Evolutionary conservation across 1,284 basidiomycete genomes (phyloP).

Genomic region (Sanghuangporus weigelae): DNA sequence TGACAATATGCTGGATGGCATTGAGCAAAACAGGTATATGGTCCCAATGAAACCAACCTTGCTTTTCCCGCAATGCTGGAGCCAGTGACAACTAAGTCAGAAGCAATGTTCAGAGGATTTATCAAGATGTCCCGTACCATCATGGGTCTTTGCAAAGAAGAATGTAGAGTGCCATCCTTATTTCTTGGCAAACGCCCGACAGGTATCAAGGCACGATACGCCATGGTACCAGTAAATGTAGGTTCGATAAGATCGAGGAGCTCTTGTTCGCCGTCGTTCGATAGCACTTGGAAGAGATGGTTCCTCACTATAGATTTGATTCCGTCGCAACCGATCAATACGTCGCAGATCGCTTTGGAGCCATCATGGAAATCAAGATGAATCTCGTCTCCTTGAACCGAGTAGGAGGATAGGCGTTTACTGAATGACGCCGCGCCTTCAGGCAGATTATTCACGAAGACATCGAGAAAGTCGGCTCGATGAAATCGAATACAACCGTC

Average conservation of each 20-base stretch:
- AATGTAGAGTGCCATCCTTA: conserved; percentile 13
- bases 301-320: conserved; percentile 38
- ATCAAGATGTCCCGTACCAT: conserved; percentile 12
- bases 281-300: conserved; percentile 23
- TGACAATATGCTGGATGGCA: conserved; percentile 37
- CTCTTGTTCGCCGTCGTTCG: conserved; percentile 6
- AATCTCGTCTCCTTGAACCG: conserved; percentile 23
- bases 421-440: conserved; percentile 36
- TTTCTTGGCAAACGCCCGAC: conserved; percentile 23
- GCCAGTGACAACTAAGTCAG: neutral
- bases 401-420: conserved; percentile 45
- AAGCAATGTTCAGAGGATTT: neutral
- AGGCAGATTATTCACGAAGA: conserved; percentile 39
- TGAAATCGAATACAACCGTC: conserved; percentile 17
- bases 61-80: conserved; percentile 38
- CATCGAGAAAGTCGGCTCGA: conserved; percentile 44
- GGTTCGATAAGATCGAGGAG: conserved; percentile 28
- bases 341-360: conserved; percentile 39
- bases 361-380: conserved; percentile 45
- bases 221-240: conserved; percentile 31
- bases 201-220: conserved; percentile 33
- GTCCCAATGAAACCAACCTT: conserved; percentile 28
- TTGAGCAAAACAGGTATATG: neutral
- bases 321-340: conserved; percentile 47
- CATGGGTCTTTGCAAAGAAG: conserved; percentile 16